Base-by-base conservation (phyloP, 2,329 filamentous ascomycete genomes). In the Chaetomium olivaceum region DNA sequence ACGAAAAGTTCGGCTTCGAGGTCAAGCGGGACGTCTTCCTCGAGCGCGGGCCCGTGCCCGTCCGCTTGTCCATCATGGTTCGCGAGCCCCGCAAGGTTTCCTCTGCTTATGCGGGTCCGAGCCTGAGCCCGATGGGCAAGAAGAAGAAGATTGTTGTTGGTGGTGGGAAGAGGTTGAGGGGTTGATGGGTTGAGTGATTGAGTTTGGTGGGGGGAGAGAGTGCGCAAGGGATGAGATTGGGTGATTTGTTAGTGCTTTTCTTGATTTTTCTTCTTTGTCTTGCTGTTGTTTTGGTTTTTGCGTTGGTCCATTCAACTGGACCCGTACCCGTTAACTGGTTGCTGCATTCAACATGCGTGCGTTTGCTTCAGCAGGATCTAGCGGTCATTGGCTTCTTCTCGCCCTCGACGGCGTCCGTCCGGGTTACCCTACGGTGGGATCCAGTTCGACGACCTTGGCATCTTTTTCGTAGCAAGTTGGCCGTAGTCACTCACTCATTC, bases 51-150 rank as follows among this genome's bases (percentile, higher is more conserved):
- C 76, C 77, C 31, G 80, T 83, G 66, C 85, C 89, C 31, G 83
- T 93, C 58, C 81, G 81, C 65, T 80, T 94, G 76, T 89, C 91
- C 74, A 90, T 93, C 78, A 96, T 96, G 91, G 89, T 94, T 61
- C 83, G 91, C 67, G 89, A 93, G 81, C 90, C 91, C 60, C 56
- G 59, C 56, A 62, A 19, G 51, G 52, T 48, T 23, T 58, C 58
- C 16, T 54, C 58, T 27, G 51, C 60, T 56, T 55, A 62, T 33
- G 21, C 65, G 14, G 46, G 59, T 19, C 19, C 60, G 54, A 58
- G 14, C 4, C 5, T 16, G 14, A 19, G 33, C 33, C 33, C 25
- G 61, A 55, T 52, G 58, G 33, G 33, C 33, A 36, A 36, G 33
- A 58, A 46, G 48, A 52, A 8, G 58, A 60, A 46, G 55, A 66